Conservation (phyloP, 2,329 filamentous ascomycete genomes). For the Lachnellula arida region DNA sequence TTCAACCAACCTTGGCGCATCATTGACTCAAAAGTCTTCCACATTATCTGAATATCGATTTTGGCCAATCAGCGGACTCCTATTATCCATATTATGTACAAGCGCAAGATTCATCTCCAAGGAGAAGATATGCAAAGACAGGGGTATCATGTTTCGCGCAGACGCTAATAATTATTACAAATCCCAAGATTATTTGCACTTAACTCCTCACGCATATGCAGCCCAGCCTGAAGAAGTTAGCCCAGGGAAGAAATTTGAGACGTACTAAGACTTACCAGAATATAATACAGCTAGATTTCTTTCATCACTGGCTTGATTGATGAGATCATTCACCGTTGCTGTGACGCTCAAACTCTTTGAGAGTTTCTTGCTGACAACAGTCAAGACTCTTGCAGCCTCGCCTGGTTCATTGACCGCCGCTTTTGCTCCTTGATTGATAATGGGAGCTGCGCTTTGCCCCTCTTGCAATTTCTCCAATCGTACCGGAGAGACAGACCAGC, state of each 20-base stretch:
- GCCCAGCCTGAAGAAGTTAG: constrained; percentile 41
- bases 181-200: neutral
- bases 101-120: neutral
- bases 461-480: constrained; percentile 61
- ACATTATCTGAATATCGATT: too few relatives aligned
- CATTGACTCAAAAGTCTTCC: neutral
- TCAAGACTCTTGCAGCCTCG: constrained; percentile 87
- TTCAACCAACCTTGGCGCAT: neutral
- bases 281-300: constrained; percentile 88
- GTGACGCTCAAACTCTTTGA: constrained; percentile 90
- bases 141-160: neutral
- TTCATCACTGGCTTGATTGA: constrained; percentile 93
- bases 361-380: constrained; percentile 93
- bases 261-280: constrained; percentile 41
- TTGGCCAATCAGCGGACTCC: neutral
- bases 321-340: constrained; percentile 93
- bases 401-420: constrained; percentile 53
- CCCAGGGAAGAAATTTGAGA: neutral
- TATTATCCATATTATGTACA: neutral
- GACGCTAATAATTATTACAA: neutral
- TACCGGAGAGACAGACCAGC: constrained; percentile 80
- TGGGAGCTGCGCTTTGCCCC: constrained; percentile 43
- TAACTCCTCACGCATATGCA: constrained; percentile 38
- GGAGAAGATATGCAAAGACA: neutral
- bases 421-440: constrained; percentile 30